Evolutionary conservation across 1,284 basidiomycete genomes (phyloP).

Genomic region (Schizopora paradoxa): DNA sequence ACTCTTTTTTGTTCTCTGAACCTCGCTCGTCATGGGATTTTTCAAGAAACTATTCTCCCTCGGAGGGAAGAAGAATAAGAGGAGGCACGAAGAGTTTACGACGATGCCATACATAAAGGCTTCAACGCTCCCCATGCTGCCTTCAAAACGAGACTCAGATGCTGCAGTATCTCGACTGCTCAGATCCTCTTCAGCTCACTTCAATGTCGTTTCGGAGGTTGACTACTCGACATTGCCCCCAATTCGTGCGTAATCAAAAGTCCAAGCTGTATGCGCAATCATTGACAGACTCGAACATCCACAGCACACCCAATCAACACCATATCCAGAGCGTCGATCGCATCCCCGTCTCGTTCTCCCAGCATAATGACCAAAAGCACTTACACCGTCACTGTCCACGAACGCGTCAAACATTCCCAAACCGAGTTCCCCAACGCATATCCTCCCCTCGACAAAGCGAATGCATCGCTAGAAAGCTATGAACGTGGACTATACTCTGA

Average conservation of each 20-base stretch:
- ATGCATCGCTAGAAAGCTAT: conserved; percentile 9
- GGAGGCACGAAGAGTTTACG: conserved; percentile 9
- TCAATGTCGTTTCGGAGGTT: conserved; percentile 46
- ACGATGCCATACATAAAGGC: conserved; percentile 3
- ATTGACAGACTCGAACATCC: conserved; percentile 2
- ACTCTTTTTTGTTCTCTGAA: no score
- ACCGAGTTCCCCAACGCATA: conserved; percentile 64
- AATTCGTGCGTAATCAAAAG: conserved; percentile 47
- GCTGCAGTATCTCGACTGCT: conserved; percentile 53
- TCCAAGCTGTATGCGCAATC: conserved; percentile 6
- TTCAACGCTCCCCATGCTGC: conserved; percentile 3
- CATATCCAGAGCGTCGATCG: conserved; percentile 42
- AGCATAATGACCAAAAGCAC: conserved; percentile 52
- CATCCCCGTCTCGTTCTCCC: conserved; percentile 27
- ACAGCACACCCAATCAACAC: conserved; percentile 64
- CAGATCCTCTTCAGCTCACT: conserved; percentile 66
- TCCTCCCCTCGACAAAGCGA: conserved; percentile 23
- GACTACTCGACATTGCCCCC: conserved; percentile 56
- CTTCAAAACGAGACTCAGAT: conserved; percentile 44
- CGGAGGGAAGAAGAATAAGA: conserved; percentile 53
- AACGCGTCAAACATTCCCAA: conserved; percentile 52
- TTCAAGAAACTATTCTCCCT: conserved; percentile 68
- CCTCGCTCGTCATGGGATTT: no score
- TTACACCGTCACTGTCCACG: conserved; percentile 64
- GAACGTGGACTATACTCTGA: conserved; percentile 22